Evolutionary conservation across 2,329 filamentous ascomycete species (phyloP).

Genomic region (Paraphoma sp.): DNA sequence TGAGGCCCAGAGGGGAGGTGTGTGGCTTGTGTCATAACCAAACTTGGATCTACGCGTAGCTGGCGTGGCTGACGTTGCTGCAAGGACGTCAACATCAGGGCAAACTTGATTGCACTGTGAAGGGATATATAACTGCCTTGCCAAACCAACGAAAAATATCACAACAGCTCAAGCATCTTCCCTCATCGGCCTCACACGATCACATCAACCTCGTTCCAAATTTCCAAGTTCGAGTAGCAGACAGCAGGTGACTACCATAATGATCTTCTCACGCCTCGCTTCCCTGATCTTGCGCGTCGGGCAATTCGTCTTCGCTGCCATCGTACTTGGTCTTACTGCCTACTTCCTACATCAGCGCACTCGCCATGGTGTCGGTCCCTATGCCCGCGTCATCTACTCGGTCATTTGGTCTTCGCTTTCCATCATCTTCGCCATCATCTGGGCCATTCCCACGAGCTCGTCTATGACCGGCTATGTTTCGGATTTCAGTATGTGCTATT

Average conservation of each 20-base stretch:
- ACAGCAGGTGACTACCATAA: constrained; percentile 12
- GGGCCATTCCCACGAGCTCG: constrained; percentile 73
- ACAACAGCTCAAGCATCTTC: neutral
- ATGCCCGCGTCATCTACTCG: constrained; percentile 76
- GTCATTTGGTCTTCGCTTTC: constrained; percentile 73
- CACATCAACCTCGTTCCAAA: neutral
- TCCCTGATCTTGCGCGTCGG: constrained; percentile 65
- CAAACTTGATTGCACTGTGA: neutral
- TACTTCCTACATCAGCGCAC: constrained; percentile 29
- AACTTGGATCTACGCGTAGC: constrained; percentile 13
- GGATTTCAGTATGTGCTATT: constrained; percentile 57
- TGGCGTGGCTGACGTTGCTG: constrained; percentile 21
- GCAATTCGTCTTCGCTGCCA: constrained; percentile 73
- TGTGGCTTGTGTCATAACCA: constrained; percentile 2
- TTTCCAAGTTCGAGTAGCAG: neutral
- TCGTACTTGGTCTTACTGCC: constrained; percentile 50
- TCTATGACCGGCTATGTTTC: constrained; percentile 74
- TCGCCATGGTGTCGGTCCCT: constrained; percentile 58
- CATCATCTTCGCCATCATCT: constrained; percentile 72
- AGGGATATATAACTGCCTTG: constrained; percentile 3
- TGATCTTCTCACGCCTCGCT: constrained; percentile 55
- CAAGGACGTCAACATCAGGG: neutral
- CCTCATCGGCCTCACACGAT: neutral
- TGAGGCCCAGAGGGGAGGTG: constrained; percentile 8
- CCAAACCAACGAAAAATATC: neutral